Evolutionary conservation across 306 rosid genomes (phyloP), one percentile per base, ranked within the genome.

Genomic region (Quercus gilva): DNA sequence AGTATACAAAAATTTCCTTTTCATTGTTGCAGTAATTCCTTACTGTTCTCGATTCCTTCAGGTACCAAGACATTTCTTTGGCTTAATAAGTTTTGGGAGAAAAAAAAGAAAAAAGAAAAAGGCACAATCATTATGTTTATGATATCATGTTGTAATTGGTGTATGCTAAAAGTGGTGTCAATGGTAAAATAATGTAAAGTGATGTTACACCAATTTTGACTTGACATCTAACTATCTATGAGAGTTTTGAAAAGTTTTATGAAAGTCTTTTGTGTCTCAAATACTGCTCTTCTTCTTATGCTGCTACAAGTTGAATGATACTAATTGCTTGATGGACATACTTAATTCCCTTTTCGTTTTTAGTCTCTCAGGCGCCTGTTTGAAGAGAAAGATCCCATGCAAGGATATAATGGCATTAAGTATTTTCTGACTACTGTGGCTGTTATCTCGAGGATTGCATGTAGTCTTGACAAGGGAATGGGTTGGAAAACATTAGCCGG

Each of bases 1-100:
- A 6, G 76, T 90, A 37, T 88, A 80, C 86, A 60, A 57, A n/a
- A 74, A 84, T 57, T 88, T 92, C 84, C 78, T 52, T 25, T 90
- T 84, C 84, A 85, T 88, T 19, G 79, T 90, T 25, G 90, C 88
- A 13, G 88, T 37, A 3, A 74, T 90, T 56, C 94, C 94, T 41
- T 92, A 88, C 73, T 71, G 77, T 91, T 84, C 74, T 12, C 91
- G 97, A 43, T 77, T 90, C 73, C 91, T 92, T 83, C 93, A 88
- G 87, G 95, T 88, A 73, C 70, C 17, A 11, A 21, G 68, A 61
- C 57, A 76, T 26, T 29, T 55, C 56, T 35, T 26, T 13, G 71
- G 6, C 3, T 49, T 15, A 45, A 45, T 2, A 45, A 45, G 52
- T 45, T 45, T 45, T 10, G 14, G 52, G 14, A 45, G 2, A 45